Conservation (phyloP, 768 basidiomycete species). For the Strobilomyces confusus region DNA sequence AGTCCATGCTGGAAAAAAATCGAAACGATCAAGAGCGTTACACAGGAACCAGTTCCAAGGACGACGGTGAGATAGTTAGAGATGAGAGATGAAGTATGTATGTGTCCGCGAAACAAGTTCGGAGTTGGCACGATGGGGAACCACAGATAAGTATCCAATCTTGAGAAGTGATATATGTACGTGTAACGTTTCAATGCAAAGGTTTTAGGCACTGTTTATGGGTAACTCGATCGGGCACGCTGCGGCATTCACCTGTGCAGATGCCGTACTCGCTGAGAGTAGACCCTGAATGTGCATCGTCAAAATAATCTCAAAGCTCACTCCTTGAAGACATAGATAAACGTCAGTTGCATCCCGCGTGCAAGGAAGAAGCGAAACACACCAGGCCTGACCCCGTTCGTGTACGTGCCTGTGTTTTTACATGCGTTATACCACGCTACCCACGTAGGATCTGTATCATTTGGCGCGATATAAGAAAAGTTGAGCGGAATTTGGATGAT, state of each 20-base stretch:
- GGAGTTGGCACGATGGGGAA: constrained; percentile 3
- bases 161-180: not conserved
- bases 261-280: constrained; percentile 45
- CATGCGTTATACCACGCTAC: constrained; percentile 74
- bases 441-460: constrained; percentile 84
- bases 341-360: not conserved
- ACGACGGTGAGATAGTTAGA: not conserved
- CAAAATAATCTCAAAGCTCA: constrained; percentile 64
- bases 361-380: constrained; percentile 27
- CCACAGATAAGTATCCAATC: constrained; percentile 13
- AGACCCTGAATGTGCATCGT: constrained; percentile 71
- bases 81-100: not conserved
- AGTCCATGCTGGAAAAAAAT: not conserved
- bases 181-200: not conserved
- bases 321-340: constrained; percentile 23
- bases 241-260: constrained; percentile 56
- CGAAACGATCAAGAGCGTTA: not conserved
- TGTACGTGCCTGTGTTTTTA: constrained; percentile 50
- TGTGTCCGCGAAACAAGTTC: constrained; percentile 9
- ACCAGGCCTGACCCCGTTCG: constrained; percentile 57
- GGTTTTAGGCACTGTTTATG: constrained; percentile 42
- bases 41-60: not conserved
- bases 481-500: constrained; percentile 70
- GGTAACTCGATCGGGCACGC: constrained; percentile 69
- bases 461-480: constrained; percentile 78